phyloP scores from a whole-genome alignment of 306 rosid species.

The Macrotyloma uniflorum region DNA sequence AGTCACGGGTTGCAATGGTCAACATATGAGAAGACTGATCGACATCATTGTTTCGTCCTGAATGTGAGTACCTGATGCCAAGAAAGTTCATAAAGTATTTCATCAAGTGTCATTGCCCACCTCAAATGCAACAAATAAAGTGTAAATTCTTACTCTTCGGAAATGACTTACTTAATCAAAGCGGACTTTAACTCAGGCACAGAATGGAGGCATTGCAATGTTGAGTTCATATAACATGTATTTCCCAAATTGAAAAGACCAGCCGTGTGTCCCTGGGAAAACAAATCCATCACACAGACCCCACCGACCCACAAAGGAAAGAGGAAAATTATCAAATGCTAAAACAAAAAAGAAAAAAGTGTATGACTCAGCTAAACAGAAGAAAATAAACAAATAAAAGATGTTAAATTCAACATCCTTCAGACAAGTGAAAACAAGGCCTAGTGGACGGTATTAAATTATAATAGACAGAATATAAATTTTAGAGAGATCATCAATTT shows the following conservation, averaged over 20 bases:
- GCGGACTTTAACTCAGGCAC: conserved; percentile 99
- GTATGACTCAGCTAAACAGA: background rate
- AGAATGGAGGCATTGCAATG: conserved; percentile 95
- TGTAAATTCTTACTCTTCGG: conserved; percentile 5
- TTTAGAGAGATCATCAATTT: background rate
- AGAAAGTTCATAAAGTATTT: conserved; percentile 35
- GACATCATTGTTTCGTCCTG: conserved; percentile 77
- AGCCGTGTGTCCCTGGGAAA: conserved; percentile 83
- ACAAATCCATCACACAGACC: background rate
- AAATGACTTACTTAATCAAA: conserved; percentile 69
- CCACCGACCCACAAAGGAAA: conserved; percentile 18
- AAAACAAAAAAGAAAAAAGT: background rate
- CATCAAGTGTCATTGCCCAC: background rate
- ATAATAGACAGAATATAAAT: background rate
- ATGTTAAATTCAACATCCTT: conserved; percentile 8
- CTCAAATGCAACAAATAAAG: conserved; percentile 37
- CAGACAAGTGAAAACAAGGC: background rate
- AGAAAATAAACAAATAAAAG: conserved; percentile 5
- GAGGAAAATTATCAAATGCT: conserved; percentile 19
- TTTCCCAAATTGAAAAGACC: conserved; percentile 97
- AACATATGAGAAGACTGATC: conserved; percentile 94
- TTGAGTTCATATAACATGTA: conserved; percentile 99
- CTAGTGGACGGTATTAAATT: background rate
- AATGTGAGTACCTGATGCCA: conserved; percentile 71
- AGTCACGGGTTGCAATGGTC: conserved; percentile 89